These are phyloP conservation scores for Arabidopsis arenosa DNA, from an alignment of 345 rosid genomes.

Conservation along the genomic window DNA sequence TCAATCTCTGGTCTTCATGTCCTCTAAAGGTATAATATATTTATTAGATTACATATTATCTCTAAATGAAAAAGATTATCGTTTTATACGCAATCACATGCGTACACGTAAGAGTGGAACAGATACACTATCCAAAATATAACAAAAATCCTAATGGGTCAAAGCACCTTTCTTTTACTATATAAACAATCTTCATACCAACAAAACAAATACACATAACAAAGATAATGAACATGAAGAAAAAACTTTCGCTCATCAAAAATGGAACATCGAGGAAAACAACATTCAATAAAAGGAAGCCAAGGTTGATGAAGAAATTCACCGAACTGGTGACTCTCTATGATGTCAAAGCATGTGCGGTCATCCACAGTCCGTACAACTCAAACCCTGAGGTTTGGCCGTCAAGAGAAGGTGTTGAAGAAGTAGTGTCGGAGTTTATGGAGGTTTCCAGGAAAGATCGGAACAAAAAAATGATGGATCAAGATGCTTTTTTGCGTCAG, in stretches of 20 bases:
- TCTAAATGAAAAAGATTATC: background rate
- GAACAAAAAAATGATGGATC: background rate
- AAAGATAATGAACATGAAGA: background rate
- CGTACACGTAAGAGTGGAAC: background rate
- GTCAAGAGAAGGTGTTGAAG: background rate
- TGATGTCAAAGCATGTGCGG: constrained; percentile 16
- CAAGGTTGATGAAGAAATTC: background rate
- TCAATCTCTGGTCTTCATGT: background rate
- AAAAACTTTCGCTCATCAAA: background rate
- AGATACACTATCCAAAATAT: background rate
- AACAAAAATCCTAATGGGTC: background rate
- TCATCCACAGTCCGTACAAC: background rate
- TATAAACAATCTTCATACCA: background rate
- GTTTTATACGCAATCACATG: background rate
- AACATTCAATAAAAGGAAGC: constrained; percentile 19
- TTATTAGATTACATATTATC: background rate
- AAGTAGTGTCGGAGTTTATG: background rate
- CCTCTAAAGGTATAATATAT: background rate
- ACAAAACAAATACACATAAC: background rate
- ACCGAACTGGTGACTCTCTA: constrained; percentile 8
- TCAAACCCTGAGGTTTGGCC: constrained; percentile 1
- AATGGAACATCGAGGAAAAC: background rate
- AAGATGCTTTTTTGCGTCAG: background rate
- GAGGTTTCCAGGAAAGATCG: background rate
- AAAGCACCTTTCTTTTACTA: background rate